Evolutionary conservation across 208 protist species (phyloP).

Genomic region (Tritrichomonas musculus): DNA sequence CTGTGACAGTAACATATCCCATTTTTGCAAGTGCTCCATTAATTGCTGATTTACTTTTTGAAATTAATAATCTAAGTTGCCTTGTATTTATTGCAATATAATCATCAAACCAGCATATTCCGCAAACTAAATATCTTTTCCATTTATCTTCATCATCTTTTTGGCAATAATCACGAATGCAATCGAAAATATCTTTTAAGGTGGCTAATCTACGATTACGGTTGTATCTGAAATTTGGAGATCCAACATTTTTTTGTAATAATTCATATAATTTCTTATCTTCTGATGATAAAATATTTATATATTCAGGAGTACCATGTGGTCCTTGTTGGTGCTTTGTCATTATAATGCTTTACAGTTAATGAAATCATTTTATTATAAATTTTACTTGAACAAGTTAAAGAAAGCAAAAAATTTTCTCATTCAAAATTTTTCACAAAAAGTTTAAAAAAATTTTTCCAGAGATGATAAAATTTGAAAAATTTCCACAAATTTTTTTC

Average conservation of each 20-base stretch:
- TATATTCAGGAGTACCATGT: not conserved
- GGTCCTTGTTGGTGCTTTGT: no score
- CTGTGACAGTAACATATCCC: not conserved
- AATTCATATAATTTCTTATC: not conserved
- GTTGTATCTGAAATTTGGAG: not conserved
- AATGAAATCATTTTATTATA: no score
- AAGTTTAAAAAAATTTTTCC: no score
- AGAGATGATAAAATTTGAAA: no score
- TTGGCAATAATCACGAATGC: not conserved
- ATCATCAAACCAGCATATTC: no score
- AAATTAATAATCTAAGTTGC: not conserved
- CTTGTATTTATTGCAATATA: constrained; percentile 7
- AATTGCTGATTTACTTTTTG: constrained; percentile 1
- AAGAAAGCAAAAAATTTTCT: no score
- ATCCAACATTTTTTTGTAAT: not conserved
- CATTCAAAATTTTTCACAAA: no score
- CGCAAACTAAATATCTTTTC: not conserved
- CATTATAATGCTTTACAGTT: no score
- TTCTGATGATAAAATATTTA: not conserved
- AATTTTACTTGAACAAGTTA: no score
- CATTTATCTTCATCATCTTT: not conserved
- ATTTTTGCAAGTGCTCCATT: not conserved
- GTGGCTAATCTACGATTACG: not conserved
- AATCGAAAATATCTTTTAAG: not conserved
- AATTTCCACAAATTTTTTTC: no score